phyloP scores from a whole-genome alignment of 768 basidiomycete genomes.

The Naganishia vishniacii region DNA sequence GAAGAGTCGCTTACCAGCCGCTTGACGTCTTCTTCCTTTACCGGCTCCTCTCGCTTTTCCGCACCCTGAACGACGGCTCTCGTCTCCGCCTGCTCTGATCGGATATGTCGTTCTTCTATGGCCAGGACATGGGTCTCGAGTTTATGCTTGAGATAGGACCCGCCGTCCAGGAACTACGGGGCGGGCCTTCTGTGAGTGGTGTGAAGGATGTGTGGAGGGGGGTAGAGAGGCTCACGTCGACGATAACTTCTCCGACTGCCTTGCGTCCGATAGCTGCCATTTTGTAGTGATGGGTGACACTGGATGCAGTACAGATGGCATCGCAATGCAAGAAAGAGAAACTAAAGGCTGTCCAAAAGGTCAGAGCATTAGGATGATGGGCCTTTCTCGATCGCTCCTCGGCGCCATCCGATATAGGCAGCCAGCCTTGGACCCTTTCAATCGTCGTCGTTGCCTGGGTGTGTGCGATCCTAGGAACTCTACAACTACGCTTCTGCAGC shows the following conservation, averaged over 20 bases:
- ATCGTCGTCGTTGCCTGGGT: too few relatives aligned
- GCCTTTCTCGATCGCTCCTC: neutral
- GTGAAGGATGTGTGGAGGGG: neutral
- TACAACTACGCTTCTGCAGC: too few relatives aligned
- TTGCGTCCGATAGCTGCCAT: slow-evolving; percentile 16
- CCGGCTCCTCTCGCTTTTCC: slow-evolving; percentile 7
- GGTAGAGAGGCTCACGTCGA: slow-evolving; percentile 2
- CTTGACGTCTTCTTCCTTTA: slow-evolving; percentile 14
- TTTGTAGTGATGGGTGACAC: neutral
- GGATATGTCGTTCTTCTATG: slow-evolving; percentile 16
- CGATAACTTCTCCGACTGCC: slow-evolving; percentile 16
- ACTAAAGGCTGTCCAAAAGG: too few relatives aligned
- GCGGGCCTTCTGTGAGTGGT: neutral
- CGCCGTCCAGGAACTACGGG: slow-evolving; percentile 19
- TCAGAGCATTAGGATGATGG: too few relatives aligned
- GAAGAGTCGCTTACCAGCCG: slow-evolving; percentile 3
- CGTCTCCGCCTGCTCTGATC: slow-evolving; percentile 5
- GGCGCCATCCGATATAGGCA: neutral
- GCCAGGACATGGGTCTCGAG: slow-evolving; percentile 15
- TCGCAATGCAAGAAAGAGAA: too few relatives aligned
- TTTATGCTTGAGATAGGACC: slow-evolving; percentile 11
- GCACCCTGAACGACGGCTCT: neutral
- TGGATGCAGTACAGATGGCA: too few relatives aligned
- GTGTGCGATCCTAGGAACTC: too few relatives aligned
- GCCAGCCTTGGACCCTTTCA: neutral